A percentile compares a stretch with the other conserved stretches of the same genome.
phyloP scores from a whole-genome alignment of 208 protist genomes.

The Crithidia expoeki region DNA sequence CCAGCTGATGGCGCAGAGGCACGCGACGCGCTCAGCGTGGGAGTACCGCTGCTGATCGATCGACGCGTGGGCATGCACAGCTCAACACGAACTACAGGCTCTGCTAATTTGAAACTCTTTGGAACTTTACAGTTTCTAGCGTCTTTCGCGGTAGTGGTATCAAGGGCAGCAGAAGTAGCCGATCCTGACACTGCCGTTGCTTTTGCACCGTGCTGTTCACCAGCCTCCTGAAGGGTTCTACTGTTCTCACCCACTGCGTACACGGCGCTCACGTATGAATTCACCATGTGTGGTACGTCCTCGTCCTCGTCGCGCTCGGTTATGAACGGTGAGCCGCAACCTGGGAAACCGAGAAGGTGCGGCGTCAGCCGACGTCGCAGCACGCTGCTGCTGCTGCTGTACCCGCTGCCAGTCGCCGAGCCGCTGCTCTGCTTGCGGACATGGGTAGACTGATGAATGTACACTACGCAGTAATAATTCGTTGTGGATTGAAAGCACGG shows the following conservation, averaged over 20 bases:
- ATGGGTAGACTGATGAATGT: slow-evolving; percentile 20
- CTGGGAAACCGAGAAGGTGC: not conserved
- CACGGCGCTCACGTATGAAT: slow-evolving; percentile 27
- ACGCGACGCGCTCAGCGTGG: not conserved
- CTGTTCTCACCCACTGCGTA: slow-evolving; percentile 12
- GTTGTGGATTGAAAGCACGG: not conserved
- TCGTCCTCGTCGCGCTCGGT: slow-evolving; percentile 6
- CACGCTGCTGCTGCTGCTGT: slow-evolving; percentile 2
- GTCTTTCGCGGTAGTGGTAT: too few relatives aligned
- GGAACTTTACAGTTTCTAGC: too few relatives aligned
- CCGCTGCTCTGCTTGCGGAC: slow-evolving; percentile 2
- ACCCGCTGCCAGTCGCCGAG: not conserved
- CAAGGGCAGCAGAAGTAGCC: too few relatives aligned
- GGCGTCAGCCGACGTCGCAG: slow-evolving; percentile 2
- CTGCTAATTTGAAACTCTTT: too few relatives aligned
- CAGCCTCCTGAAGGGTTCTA: too few relatives aligned
- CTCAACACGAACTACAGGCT: slow-evolving; percentile 11
- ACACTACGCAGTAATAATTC: slow-evolving; percentile 28
- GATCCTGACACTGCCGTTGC: too few relatives aligned
- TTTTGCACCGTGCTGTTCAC: too few relatives aligned
- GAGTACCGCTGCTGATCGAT: not conserved
- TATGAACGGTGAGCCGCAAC: not conserved
- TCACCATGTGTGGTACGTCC: slow-evolving; percentile 10
- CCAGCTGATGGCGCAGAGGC: not conserved
- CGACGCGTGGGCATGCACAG: slow-evolving; percentile 13